Conservation (phyloP, 768 basidiomycete species). For the Boletus reticulatus region DNA sequence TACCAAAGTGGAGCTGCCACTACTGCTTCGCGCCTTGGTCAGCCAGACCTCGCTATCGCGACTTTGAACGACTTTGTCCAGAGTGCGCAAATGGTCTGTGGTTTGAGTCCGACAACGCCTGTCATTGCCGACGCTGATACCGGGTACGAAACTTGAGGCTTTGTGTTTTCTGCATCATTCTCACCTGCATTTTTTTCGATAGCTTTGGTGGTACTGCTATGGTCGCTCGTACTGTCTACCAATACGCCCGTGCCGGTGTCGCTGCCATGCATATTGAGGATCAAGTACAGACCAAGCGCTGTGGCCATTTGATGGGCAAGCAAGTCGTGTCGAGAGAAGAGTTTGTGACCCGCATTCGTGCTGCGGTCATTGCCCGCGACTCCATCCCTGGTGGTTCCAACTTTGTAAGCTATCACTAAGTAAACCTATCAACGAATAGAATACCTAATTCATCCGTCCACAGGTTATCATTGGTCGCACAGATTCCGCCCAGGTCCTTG, state of each 20-base stretch:
- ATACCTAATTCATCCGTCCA: not conserved
- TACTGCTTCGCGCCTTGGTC: slow-evolving; percentile 73
- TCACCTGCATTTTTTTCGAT: not conserved
- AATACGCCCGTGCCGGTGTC: slow-evolving; percentile 67
- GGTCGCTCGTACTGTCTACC: slow-evolving; percentile 72
- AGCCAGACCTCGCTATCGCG: slow-evolving; percentile 78
- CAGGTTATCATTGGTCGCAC: slow-evolving; percentile 75
- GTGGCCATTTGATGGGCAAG: slow-evolving; percentile 78
- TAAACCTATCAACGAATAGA: not conserved
- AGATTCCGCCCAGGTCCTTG: slow-evolving; percentile 74
- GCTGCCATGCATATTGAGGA: slow-evolving; percentile 80
- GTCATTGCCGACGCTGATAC: slow-evolving; percentile 83
- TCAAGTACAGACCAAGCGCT: slow-evolving; percentile 79
- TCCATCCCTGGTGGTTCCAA: slow-evolving; percentile 73
- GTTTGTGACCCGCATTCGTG: slow-evolving; percentile 70
- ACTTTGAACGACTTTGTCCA: slow-evolving; percentile 76
- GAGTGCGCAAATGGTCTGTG: slow-evolving; percentile 68
- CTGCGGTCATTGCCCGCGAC: slow-evolving; percentile 75
- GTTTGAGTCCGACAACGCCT: slow-evolving; percentile 59
- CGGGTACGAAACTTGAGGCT: slow-evolving; percentile 40
- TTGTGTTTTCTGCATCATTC: slow-evolving; percentile 1
- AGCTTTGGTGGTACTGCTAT: slow-evolving; percentile 73
- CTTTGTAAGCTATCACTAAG: slow-evolving; percentile 46
- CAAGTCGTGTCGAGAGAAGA: slow-evolving; percentile 80
- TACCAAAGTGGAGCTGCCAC: slow-evolving; percentile 84